A percentile compares a stretch with the other conserved stretches of the same genome.
Conservation (phyloP, 129 eudicot species). For the Erigeron canadensis region DNA sequence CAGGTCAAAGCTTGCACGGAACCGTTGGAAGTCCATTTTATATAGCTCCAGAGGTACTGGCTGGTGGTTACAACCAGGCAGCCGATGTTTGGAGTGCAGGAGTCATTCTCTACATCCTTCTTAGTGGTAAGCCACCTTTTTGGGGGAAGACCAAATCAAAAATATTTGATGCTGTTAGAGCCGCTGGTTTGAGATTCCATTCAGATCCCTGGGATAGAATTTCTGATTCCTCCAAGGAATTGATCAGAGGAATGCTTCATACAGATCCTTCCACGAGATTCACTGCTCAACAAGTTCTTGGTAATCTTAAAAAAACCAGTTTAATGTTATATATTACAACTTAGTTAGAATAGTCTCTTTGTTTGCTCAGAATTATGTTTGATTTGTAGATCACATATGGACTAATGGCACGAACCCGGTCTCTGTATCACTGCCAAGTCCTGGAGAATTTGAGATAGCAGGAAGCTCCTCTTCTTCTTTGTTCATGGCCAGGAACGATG, state of each 20-base stretch:
- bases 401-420: conserved; percentile 24
- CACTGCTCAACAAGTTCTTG: conserved; percentile 73
- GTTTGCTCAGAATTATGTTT: not conserved
- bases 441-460: conserved; percentile 18
- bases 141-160: conserved; percentile 77
- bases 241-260: conserved; percentile 76
- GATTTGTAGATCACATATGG: conserved; percentile 61
- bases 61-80: conserved; percentile 77
- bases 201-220: conserved; percentile 59
- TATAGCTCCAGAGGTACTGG: conserved; percentile 88
- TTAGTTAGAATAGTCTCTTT: not conserved
- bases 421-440: conserved; percentile 3
- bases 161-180: conserved; percentile 80
- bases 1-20: conserved; percentile 76
- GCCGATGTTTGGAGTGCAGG: conserved; percentile 94
- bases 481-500: conserved; percentile 47
- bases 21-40: conserved; percentile 93
- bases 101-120: conserved; percentile 79
- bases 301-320: conserved; percentile 36
- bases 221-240: conserved; percentile 68
- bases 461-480: conserved; percentile 31
- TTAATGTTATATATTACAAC: not conserved
- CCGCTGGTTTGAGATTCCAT: conserved; percentile 65
- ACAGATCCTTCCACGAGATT: conserved; percentile 57
- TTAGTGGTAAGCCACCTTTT: conserved; percentile 85